Evolutionary conservation across 768 basidiomycete species (phyloP), one percentile per base, ranked within the genome.

Genomic region (Mycena pura): DNA sequence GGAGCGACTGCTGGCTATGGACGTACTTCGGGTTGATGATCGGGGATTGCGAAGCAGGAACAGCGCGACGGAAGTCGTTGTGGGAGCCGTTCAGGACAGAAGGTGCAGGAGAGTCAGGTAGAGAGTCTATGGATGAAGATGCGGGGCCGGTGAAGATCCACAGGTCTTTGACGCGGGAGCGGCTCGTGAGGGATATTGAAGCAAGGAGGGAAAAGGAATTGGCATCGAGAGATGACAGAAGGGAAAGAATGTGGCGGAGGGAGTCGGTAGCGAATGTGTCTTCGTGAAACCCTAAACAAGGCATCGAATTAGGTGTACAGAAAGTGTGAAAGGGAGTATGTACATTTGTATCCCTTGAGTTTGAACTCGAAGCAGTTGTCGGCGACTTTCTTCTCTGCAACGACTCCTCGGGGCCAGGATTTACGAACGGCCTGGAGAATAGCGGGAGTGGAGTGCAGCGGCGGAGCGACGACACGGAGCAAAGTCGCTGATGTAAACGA

Each of bases 291-390:
- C 89, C 90, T 92, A 70, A 24, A 46, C 28, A 61, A 47, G 19
- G 14, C 13, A 47, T 47, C 22, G 34, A 58, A 66, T 53, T 52
- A 64, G 63, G 57, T 24, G 44, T 70, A 57, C 64, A 27, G 57
- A 56, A 49, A 64, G 64, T 38, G 60, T 28, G 55, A 53, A 59
- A 63, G 44, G 49, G 34, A 31, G 49, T 58, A 76, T 85, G 53
- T 70, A 91, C 91, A 91, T 78, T 83, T 87, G 70, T 92, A 92
- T 22, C 91, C 91, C 68, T 90, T 91, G 50, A 92, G 77, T 73
- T 90, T 92, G 76, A 92, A 92, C 72, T 92, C 91, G 70, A 85
- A 92, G 7, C 86, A 84, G 56, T 84, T 84, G 25, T 88, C 85
- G 5, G 84, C 88, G 2, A 91, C 80, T 67, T 89, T 92, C 78